Evolutionary conservation across 2,329 filamentous ascomycete genomes (phyloP).

Genomic region (Xylaria sp.): DNA sequence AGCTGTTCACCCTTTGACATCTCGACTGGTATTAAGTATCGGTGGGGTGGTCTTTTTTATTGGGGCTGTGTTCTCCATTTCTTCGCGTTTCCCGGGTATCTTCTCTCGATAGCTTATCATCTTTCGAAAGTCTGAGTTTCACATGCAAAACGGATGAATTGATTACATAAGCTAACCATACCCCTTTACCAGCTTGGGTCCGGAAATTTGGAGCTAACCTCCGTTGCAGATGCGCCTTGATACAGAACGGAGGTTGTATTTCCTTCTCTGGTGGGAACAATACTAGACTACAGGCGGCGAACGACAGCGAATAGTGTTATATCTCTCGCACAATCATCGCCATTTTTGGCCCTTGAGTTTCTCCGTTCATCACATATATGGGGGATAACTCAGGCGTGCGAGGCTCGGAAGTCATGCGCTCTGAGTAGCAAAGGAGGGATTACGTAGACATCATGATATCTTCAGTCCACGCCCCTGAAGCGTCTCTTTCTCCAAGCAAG

Average conservation of each 20-base stretch:
- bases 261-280: slow-evolving; percentile 6
- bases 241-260: slow-evolving; percentile 20
- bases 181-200: slow-evolving; percentile 7
- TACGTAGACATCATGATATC: neutral
- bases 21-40: neutral
- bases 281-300: neutral
- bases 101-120: slow-evolving; percentile 12
- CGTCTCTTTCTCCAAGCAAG: neutral
- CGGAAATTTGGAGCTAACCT: slow-evolving; percentile 4
- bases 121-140: neutral
- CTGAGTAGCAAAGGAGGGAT: neutral
- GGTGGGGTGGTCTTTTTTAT: neutral
- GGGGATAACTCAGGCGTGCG: neutral
- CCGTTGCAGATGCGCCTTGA: neutral
- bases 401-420: neutral
- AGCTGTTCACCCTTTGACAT: neutral
- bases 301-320: neutral
- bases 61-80: neutral
- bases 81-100: neutral
- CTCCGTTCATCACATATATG: neutral
- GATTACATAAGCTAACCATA: slow-evolving; percentile 19
- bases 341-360: neutral
- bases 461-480: neutral
- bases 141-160: neutral
- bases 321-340: neutral